Conservation (phyloP, 2,329 filamentous ascomycete species). For the Colletotrichum liriopes region DNA sequence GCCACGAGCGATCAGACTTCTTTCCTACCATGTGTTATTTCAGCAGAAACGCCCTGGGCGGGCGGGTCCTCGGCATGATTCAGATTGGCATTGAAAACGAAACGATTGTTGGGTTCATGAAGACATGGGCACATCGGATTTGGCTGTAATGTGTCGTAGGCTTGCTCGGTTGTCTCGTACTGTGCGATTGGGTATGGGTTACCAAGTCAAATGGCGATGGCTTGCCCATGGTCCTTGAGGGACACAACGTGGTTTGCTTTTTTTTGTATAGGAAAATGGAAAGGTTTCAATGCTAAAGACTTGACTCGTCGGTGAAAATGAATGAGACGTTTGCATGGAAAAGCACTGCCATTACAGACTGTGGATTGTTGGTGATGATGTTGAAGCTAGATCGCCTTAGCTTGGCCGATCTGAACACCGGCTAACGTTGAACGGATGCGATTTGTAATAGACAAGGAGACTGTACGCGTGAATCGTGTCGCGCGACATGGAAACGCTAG, state of each 20-base stretch:
- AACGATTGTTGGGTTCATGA: conserved; percentile 14
- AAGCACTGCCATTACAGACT: neutral
- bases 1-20: neutral
- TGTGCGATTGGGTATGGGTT: neutral
- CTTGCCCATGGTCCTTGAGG: neutral
- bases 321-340: neutral
- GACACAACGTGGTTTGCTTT: neutral
- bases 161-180: neutral
- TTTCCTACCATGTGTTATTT: conserved; percentile 2
- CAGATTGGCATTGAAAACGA: conserved; percentile 14
- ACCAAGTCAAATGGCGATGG: neutral
- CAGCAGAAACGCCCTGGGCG: neutral
- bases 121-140: neutral
- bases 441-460: neutral
- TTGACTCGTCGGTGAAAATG: too few relatives aligned
- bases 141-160: conserved; percentile 30
- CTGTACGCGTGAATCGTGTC: neutral
- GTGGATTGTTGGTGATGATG: neutral
- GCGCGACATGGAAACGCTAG: neutral
- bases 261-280: neutral
- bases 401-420: neutral
- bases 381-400: neutral
- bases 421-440: neutral
- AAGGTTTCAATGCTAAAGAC: neutral
- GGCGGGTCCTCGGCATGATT: neutral